These are phyloP conservation scores for Boechera retrofracta DNA, from an alignment of 345 rosid genomes.

Conservation along the genomic window DNA sequence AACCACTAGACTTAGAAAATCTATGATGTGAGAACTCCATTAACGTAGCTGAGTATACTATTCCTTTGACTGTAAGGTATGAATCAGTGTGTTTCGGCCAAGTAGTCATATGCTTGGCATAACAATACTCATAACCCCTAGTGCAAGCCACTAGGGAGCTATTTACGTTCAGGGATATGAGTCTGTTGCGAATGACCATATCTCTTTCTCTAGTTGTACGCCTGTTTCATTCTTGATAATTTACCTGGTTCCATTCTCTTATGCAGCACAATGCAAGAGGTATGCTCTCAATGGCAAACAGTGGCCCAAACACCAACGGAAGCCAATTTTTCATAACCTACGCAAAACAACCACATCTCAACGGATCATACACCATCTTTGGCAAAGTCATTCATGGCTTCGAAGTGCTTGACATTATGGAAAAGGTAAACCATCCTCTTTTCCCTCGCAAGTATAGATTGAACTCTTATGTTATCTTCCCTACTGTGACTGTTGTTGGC, in stretches of 20 bases:
- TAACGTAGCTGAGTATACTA: no score
- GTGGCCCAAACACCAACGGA: slow-evolving; percentile 96
- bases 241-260: slow-evolving; percentile 15
- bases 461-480: neutral
- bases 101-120: no score
- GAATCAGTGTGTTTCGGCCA: no score
- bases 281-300: slow-evolving; percentile 90
- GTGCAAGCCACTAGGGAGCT: no score
- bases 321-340: slow-evolving; percentile 91
- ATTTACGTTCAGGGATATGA: no score
- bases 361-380: slow-evolving; percentile 89
- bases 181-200: no score
- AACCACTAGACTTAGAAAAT: no score
- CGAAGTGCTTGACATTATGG: slow-evolving; percentile 98
- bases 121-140: no score
- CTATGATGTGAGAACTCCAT: no score
- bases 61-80: no score
- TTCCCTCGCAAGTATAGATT: neutral
- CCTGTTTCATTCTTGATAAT: neutral
- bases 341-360: slow-evolving; percentile 96
- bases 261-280: slow-evolving; percentile 96
- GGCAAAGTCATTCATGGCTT: slow-evolving; percentile 98
- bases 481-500: neutral
- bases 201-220: no score
- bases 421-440: slow-evolving; percentile 62